A percentile compares a stretch with the other conserved stretches of the same genome.
Conservation (phyloP, 805 yeast genomes). For the Yarrowia sp. region DNA sequence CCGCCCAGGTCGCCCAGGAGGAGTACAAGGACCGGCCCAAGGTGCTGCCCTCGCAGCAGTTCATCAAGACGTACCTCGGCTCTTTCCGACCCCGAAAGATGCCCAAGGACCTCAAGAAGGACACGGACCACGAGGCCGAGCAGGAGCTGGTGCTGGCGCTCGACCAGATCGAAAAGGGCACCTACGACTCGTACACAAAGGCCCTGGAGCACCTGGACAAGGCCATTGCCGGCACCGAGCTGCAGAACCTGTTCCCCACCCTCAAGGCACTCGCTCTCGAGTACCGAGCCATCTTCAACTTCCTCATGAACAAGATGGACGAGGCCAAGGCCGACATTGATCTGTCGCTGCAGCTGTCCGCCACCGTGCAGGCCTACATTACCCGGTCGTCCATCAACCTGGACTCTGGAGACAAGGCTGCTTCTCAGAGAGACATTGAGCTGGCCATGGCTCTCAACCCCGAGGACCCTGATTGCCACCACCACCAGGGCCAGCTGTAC, state of each 20-base stretch:
- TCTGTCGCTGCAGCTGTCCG: conserved; percentile 59
- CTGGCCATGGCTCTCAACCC: conserved; percentile 68
- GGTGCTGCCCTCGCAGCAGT: conserved; percentile 68
- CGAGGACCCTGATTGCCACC: conserved; percentile 74
- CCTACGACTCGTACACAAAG: conserved; percentile 55
- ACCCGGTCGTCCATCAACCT: conserved; percentile 79
- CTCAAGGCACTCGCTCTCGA: conserved; percentile 67
- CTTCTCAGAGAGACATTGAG: conserved; percentile 63
- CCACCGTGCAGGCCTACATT: conserved; percentile 74
- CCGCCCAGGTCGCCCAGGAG: conserved; percentile 66
- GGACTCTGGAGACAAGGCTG: conserved; percentile 64
- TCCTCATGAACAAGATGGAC: conserved; percentile 70
- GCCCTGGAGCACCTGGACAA: conserved; percentile 50
- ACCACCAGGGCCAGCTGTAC: conserved; percentile 90
- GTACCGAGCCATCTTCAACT: conserved; percentile 76
- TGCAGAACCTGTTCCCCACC: conserved; percentile 30
- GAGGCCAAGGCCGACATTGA: conserved; percentile 62
- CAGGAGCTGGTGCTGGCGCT: conserved; percentile 64
- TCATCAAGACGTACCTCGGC: conserved; percentile 80
- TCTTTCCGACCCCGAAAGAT: conserved; percentile 64
- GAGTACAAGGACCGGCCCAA: conserved; percentile 50
- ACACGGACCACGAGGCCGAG: conserved; percentile 59
- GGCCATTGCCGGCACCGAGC: conserved; percentile 38
- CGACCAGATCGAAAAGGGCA: conserved; percentile 48
- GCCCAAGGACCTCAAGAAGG: conserved; percentile 46